Percentiles rank a stretch among this genome's conserved stretches.
phyloP scores from a whole-genome alignment of 2,329 filamentous ascomycete genomes.

The Lithohypha guttulata region DNA sequence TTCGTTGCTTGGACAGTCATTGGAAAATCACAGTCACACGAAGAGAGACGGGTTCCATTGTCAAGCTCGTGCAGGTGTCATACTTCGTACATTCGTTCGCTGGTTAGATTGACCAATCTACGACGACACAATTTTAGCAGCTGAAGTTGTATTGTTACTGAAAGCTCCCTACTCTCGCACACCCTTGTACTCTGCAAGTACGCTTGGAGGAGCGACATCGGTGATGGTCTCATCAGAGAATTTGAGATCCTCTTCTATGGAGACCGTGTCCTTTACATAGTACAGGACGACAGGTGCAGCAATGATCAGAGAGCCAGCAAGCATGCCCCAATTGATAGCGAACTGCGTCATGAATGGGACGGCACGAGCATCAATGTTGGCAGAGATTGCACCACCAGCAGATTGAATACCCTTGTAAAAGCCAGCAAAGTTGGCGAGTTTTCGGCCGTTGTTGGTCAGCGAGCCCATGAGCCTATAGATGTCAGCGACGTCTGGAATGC shows the following conservation, averaged over 20 bases:
- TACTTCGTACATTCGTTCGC: too few relatives aligned
- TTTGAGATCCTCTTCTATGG: slow-evolving; percentile 66
- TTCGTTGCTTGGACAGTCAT: too few relatives aligned
- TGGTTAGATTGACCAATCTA: too few relatives aligned
- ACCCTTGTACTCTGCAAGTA: background rate
- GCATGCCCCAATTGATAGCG: slow-evolving; percentile 57
- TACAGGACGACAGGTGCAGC: slow-evolving; percentile 65
- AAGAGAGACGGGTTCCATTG: too few relatives aligned
- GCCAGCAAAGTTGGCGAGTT: slow-evolving; percentile 72
- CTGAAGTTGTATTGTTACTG: too few relatives aligned
- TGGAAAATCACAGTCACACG: too few relatives aligned
- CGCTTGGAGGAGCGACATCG: slow-evolving; percentile 43
- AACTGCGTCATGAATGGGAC: slow-evolving; percentile 58
- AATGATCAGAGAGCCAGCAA: slow-evolving; percentile 56
- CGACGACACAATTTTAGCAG: too few relatives aligned
- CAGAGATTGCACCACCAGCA: slow-evolving; percentile 63
- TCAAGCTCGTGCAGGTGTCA: too few relatives aligned
- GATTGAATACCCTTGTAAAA: slow-evolving; percentile 78
- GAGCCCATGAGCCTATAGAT: slow-evolving; percentile 64
- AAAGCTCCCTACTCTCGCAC: too few relatives aligned
- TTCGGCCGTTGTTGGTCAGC: slow-evolving; percentile 75
- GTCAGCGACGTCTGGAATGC: background rate
- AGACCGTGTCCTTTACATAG: slow-evolving; percentile 64
- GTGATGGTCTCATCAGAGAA: slow-evolving; percentile 70
- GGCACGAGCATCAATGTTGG: slow-evolving; percentile 51